Evolutionary conservation across 495 filamentous ascomycete genomes (phyloP), one percentile per base, ranked within the genome.

Genomic region (Trypethelium eluteriae): DNA sequence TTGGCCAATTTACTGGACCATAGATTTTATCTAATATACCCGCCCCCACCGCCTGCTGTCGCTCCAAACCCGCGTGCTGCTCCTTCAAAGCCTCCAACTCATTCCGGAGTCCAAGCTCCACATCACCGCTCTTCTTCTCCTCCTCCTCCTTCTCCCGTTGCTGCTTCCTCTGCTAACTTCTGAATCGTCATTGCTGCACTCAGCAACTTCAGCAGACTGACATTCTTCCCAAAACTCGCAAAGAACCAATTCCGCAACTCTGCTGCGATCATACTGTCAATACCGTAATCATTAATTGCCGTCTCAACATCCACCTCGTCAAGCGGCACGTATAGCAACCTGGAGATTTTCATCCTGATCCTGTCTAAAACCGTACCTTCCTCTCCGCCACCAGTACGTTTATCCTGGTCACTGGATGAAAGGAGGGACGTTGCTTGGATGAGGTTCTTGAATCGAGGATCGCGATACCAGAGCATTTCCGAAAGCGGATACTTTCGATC

Each of bases 181-280:
- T n/a, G n/a, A n/a, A n/a, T n/a, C n/a, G n/a, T n/a, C n/a, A n/a
- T n/a, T n/a, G n/a, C n/a, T n/a, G n/a, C n/a, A n/a, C n/a, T n/a
- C n/a, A 44, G 39, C 39, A 53, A n/a, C 9, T 3, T 53, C n/a
- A n/a, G 6, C 3, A 53, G n/a, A 12, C 83, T 79, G 65, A 86
- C 69, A 68, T 84, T 84, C 1, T 79, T 80, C 71, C 83, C 76
- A 63, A 82, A 81, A 67, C 78, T 77, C 59, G 75, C 73, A 11
- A 76, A 81, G 64, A 85, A 78, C 68, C 79, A 84, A 63, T 79
- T 80, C 41, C 82, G 76, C 67, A 84, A 80, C 73, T 86, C 83
- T 64, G 79, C 80, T 1, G 79, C 82, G 49, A 84, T 75, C 62
- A 84, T 78, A 49, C 78, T 81, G 70, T 86, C 81, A 18, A 86